phyloP scores from a whole-genome alignment of 805 yeast genomes.

The Saccharomycopsis microspora region DNA sequence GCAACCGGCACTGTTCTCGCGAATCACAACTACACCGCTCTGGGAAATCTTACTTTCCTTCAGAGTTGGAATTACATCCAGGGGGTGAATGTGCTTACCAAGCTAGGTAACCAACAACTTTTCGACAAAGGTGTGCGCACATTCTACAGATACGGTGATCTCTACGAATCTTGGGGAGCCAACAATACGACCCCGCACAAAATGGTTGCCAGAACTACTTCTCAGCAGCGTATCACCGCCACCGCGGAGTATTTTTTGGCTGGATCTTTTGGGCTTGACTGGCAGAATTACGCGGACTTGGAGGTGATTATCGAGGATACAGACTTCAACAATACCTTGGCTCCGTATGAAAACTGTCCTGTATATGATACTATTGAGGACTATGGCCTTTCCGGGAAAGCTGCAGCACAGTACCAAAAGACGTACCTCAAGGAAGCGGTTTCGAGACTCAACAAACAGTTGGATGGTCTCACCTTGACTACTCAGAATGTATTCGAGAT shows the following conservation, averaged over 20 bases:
- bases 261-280: slow-evolving; percentile 33
- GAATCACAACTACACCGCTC: slow-evolving; percentile 21
- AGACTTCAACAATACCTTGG: slow-evolving; percentile 18
- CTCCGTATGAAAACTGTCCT: slow-evolving; percentile 12
- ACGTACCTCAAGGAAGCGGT: slow-evolving; percentile 42
- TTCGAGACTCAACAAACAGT: slow-evolving; percentile 38
- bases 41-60: slow-evolving; percentile 43
- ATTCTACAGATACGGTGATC: slow-evolving; percentile 17
- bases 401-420: not conserved
- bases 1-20: slow-evolving; percentile 20
- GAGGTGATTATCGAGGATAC: slow-evolving; percentile 16
- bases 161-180: slow-evolving; percentile 10
- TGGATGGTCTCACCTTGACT: slow-evolving; percentile 44
- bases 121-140: slow-evolving; percentile 18
- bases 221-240: slow-evolving; percentile 36
- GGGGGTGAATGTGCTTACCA: slow-evolving; percentile 17
- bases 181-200: slow-evolving; percentile 6
- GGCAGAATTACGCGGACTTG: slow-evolving; percentile 17
- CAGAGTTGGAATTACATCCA: slow-evolving; percentile 26
- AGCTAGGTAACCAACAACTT: slow-evolving; percentile 18
- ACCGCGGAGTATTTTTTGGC: slow-evolving; percentile 35
- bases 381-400: not conserved
- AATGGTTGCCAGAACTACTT: slow-evolving; percentile 24
- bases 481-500: slow-evolving; percentile 39
- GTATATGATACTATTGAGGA: not conserved